Conservation (phyloP, 768 basidiomycete genomes). For the Suillus alpinus region DNA sequence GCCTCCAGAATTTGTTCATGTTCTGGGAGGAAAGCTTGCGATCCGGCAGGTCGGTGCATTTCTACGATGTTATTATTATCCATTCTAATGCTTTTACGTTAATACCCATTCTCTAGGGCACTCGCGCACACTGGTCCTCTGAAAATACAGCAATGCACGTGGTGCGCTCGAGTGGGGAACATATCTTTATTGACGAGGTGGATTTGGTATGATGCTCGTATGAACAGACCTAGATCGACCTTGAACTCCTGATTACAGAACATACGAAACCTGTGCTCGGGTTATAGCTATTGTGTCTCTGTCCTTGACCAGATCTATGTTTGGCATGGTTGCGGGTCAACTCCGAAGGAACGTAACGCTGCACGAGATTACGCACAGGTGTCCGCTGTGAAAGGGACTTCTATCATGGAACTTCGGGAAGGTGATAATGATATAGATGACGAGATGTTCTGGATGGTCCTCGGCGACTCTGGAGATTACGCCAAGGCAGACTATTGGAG, state of each 20-base stretch:
- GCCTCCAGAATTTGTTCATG: conserved; percentile 55
- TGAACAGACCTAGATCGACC: conserved; percentile 6
- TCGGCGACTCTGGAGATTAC: conserved; percentile 66
- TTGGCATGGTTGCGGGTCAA: conserved; percentile 79
- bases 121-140: conserved; percentile 68
- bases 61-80: neutral
- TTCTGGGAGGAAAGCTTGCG: conserved; percentile 69
- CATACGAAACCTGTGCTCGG: conserved; percentile 74
- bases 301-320: conserved; percentile 71
- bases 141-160: conserved; percentile 85
- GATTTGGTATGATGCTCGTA: conserved; percentile 50
- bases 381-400: conserved; percentile 37
- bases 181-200: conserved; percentile 66
- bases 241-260: conserved; percentile 33
- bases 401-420: conserved; percentile 58
- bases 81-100: conserved; percentile 3
- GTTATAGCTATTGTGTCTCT: conserved; percentile 77
- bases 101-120: conserved; percentile 44
- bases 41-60: conserved; percentile 59
- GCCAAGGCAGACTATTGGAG: conserved; percentile 83
- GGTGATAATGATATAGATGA: conserved; percentile 60
- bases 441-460: conserved; percentile 85
- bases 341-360: conserved; percentile 53
- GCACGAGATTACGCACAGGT: conserved; percentile 58
- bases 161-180: conserved; percentile 49